These are phyloP conservation scores for Cylindrotheca fusiformis DNA, from an alignment of 108 stramenopile species.

Conservation along the genomic window DNA sequence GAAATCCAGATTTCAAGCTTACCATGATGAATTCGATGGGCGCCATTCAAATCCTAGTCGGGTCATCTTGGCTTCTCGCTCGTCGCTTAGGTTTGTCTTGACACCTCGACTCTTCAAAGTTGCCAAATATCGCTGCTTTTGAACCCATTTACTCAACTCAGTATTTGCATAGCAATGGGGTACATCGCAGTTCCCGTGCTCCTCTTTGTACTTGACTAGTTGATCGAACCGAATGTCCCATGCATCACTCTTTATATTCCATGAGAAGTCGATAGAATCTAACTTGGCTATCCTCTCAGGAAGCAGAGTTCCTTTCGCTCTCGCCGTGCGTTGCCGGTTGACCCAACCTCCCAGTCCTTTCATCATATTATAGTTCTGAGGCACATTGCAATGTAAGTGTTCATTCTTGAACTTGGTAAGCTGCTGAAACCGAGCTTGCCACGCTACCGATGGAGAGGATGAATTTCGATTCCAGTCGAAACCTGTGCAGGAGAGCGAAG, in stretches of 20 bases:
- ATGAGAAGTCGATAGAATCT: background rate
- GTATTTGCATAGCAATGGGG: conserved; percentile 1
- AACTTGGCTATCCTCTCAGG: background rate
- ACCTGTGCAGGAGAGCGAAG: background rate
- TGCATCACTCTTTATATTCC: background rate
- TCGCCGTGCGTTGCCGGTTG: background rate
- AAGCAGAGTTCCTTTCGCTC: background rate
- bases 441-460: background rate
- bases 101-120: background rate
- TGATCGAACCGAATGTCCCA: conserved; percentile 2
- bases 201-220: background rate
- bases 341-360: background rate
- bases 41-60: background rate
- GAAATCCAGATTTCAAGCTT: too few relatives aligned
- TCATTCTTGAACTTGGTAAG: background rate
- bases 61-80: background rate
- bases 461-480: background rate
- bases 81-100: background rate
- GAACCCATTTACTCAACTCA: conserved; percentile 3
- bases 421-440: background rate
- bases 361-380: background rate
- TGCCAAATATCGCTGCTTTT: conserved; percentile 1
- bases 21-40: background rate
- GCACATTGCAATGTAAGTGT: background rate
- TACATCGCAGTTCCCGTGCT: conserved; percentile 4